Conservation (phyloP, 257 asterid genomes). For the Plantago ovata region DNA sequence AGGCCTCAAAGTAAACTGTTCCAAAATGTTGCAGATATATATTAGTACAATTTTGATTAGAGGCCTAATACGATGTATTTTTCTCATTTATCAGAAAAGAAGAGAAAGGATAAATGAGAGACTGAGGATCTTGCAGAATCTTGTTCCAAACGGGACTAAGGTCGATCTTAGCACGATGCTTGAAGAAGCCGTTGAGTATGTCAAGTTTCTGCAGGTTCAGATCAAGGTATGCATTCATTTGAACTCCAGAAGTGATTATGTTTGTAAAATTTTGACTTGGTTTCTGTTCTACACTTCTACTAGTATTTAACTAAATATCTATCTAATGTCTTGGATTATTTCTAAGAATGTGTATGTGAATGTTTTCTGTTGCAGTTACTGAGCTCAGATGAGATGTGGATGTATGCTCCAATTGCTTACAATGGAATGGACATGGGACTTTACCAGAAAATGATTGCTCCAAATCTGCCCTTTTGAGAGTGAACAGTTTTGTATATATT, state of each 20-base stretch:
- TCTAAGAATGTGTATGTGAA: neutral
- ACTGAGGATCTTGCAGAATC: slow-evolving; percentile 75
- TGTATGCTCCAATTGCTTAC: slow-evolving; percentile 89
- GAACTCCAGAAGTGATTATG: neutral
- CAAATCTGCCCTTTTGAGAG: neutral
- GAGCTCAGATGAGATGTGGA: slow-evolving; percentile 88
- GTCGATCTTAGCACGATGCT: slow-evolving; percentile 97
- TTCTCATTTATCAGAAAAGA: slow-evolving; percentile 51
- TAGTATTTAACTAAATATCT: neutral
- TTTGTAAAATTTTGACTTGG: neutral
- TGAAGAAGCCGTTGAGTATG: slow-evolving; percentile 90
- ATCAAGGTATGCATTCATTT: slow-evolving; percentile 50
- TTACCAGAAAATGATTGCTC: slow-evolving; percentile 24
- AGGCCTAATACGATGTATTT: slow-evolving; percentile 5
- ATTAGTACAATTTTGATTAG: no score
- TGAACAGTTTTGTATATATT: neutral
- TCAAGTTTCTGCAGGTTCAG: slow-evolving; percentile 82
- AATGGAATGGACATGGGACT: slow-evolving; percentile 77
- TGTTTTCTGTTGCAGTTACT: slow-evolving; percentile 47
- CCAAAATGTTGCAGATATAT: no score
- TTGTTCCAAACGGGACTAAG: slow-evolving; percentile 90
- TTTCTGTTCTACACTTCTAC: neutral
- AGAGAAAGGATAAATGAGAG: slow-evolving; percentile 85
- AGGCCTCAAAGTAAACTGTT: no score
- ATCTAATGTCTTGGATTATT: no score